Percentiles rank a stretch among this genome's conserved stretches.
These are phyloP conservation scores for Pseudogymnoascus sp. DNA, from an alignment of 2,329 filamentous ascomycete genomes.

Conservation along the genomic window DNA sequence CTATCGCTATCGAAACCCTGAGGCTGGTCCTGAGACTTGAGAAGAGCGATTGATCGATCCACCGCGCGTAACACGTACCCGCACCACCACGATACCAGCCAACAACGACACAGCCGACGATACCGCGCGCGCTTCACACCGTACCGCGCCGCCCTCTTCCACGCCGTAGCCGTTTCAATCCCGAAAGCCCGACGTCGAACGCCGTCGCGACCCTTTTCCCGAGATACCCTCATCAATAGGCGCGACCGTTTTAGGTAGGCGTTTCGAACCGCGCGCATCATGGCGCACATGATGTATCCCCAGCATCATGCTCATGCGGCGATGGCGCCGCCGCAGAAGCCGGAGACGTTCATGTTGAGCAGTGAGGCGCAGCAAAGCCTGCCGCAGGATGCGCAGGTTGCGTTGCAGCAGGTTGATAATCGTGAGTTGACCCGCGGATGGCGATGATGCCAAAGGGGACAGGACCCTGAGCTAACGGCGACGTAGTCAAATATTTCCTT, in stretches of 20 bases:
- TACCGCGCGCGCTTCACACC: constrained; percentile 11
- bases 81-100: constrained; percentile 10
- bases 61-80: constrained; percentile 20
- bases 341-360: constrained; percentile 97
- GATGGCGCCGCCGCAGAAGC: constrained; percentile 90
- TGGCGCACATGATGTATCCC: constrained; percentile 54
- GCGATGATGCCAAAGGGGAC: constrained; percentile 19
- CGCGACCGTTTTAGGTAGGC: constrained; percentile 16
- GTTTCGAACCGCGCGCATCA: constrained; percentile 28
- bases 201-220: constrained; percentile 14
- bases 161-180: constrained; percentile 24
- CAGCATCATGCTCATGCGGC: constrained; percentile 57
- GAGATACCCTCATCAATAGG: constrained; percentile 11
- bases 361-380: constrained; percentile 94
- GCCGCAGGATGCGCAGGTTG: constrained; percentile 92
- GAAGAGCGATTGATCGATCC: constrained; percentile 24
- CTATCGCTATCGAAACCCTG: not conserved
- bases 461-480: constrained; percentile 17
- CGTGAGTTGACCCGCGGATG: constrained; percentile 47
- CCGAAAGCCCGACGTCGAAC: constrained; percentile 12
- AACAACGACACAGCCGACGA: not conserved
- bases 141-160: constrained; percentile 17
- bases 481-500: constrained; percentile 94
- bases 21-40: constrained; percentile 14
- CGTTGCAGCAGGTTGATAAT: constrained; percentile 96